These are phyloP conservation scores for Bryopsis sp. DNA, from an alignment of 139 green algal species.

Conservation along the genomic window DNA sequence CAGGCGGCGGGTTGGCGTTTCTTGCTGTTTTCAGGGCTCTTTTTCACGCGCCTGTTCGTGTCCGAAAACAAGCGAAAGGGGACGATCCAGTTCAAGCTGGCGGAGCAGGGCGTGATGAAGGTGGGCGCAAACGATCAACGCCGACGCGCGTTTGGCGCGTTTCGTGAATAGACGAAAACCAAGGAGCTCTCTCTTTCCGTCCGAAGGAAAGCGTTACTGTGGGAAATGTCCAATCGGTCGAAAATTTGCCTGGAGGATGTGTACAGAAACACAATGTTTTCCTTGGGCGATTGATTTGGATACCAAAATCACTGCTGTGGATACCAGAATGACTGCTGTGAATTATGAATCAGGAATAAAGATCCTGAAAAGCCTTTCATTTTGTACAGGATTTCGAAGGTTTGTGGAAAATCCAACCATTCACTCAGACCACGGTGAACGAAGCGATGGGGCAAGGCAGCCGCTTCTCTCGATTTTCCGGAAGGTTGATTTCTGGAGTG, in stretches of 20 bases:
- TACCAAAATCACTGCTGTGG: too few relatives aligned
- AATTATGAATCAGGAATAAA: too few relatives aligned
- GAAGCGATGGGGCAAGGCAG: too few relatives aligned
- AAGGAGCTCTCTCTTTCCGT: too few relatives aligned
- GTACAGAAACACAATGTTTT: too few relatives aligned
- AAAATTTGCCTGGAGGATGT: too few relatives aligned
- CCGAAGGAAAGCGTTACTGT: too few relatives aligned
- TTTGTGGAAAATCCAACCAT: not conserved
- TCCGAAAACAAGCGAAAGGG: conserved; percentile 30
- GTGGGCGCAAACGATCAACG: too few relatives aligned
- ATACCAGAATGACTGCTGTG: too few relatives aligned
- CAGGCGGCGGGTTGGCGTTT: conserved; percentile 39
- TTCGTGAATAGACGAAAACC: conserved; percentile 21
- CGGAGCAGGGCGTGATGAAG: conserved; percentile 42
- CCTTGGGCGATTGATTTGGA: too few relatives aligned
- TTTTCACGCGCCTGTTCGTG: conserved; percentile 27
- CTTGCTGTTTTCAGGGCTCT: conserved; percentile 30
- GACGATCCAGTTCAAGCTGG: conserved; percentile 35
- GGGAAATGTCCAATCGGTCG: too few relatives aligned
- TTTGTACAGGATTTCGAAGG: conserved; percentile 5
- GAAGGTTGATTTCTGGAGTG: conserved; percentile 11
- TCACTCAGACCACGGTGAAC: not conserved
- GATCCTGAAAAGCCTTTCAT: too few relatives aligned
- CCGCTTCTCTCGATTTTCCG: not conserved
- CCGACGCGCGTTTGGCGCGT: conserved; percentile 28